Conservation (phyloP, 2,329 filamentous ascomycete species). For the Botrytis hyacinthi region DNA sequence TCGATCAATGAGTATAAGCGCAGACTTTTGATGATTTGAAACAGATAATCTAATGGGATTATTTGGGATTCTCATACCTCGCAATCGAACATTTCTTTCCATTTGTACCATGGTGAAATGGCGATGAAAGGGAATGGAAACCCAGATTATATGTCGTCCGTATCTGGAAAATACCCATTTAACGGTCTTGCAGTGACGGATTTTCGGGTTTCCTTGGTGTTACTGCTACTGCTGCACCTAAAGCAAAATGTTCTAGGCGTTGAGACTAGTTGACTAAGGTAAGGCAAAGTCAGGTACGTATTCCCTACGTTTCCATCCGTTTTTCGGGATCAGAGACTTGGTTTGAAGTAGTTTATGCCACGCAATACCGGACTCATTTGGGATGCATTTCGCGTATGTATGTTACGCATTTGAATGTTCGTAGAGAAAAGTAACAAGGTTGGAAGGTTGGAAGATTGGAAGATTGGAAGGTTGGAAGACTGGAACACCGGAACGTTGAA, state of each 20-base stretch:
- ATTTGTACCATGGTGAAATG: background rate
- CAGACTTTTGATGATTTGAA: background rate
- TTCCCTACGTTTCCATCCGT: background rate
- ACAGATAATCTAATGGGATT: background rate
- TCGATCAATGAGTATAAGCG: background rate
- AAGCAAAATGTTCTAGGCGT: background rate
- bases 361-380: background rate
- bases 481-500: too few species aligned
- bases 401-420: background rate
- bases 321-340: slow-evolving; percentile 1
- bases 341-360: slow-evolving; percentile 5
- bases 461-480: too few species aligned
- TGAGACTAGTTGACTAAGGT: background rate
- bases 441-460: too few species aligned
- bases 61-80: background rate
- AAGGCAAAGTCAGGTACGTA: slow-evolving; percentile 3
- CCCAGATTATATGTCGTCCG: background rate
- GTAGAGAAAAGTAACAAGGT: background rate
- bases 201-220: background rate
- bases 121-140: background rate
- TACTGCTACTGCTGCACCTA: background rate
- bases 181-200: background rate
- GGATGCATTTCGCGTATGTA: background rate
- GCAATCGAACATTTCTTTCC: background rate
- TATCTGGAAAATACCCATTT: background rate